Conservation (phyloP, 1,284 basidiomycete species). For the Trametes versicolor region DNA sequence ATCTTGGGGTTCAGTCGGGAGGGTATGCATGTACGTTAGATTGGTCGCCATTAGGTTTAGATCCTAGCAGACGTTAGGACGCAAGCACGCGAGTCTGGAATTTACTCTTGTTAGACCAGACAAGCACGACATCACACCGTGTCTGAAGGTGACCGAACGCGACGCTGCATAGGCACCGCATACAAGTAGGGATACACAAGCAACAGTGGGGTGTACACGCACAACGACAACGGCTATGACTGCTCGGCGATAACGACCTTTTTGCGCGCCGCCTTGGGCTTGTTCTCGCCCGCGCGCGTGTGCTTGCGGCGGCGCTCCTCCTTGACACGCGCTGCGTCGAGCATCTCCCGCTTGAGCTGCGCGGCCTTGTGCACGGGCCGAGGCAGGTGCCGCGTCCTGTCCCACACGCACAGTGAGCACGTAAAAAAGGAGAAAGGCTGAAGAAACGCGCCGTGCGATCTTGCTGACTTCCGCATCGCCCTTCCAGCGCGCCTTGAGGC, state of each 20-base stretch:
- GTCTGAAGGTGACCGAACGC: too few species aligned
- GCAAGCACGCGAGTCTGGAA: too few species aligned
- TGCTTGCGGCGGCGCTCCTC: conserved; percentile 94
- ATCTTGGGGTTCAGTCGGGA: too few species aligned
- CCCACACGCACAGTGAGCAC: conserved; percentile 16
- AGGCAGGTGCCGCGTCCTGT: conserved; percentile 87
- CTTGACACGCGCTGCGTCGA: conserved; percentile 90
- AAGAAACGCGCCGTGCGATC: conserved; percentile 73
- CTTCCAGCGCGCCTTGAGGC: conserved; percentile 91
- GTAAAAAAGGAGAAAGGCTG: conserved; percentile 11
- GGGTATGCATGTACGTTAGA: too few species aligned
- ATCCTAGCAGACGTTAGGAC: too few species aligned
- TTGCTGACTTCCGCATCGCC: conserved; percentile 84
- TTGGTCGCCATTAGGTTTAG: too few species aligned
- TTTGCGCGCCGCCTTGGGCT: conserved; percentile 93
- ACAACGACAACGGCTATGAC: conserved; percentile 48
- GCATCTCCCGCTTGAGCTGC: conserved; percentile 93
- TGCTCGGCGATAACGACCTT: conserved; percentile 86
- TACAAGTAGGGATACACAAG: background rate
- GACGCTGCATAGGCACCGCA: background rate
- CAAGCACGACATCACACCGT: too few species aligned
- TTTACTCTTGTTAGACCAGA: too few species aligned
- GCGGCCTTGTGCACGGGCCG: conserved; percentile 90
- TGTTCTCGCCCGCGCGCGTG: conserved; percentile 84
- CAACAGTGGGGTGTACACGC: background rate